Evolutionary conservation across 1,139 yeast genomes (phyloP).

Genomic region (Yamadazyma spencermartinsiae): DNA sequence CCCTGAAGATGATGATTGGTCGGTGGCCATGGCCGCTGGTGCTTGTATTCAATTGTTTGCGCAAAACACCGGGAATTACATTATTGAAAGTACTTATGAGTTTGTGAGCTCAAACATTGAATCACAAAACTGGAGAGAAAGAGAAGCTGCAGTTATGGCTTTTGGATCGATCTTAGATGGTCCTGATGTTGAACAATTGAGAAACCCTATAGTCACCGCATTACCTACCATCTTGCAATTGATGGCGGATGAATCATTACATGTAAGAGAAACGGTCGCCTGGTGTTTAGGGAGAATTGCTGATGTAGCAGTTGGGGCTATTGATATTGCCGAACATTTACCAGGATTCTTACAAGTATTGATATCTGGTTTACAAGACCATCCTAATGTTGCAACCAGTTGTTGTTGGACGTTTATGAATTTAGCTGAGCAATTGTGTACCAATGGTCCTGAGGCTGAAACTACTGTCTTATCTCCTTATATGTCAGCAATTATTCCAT

Average conservation of each 20-base stretch:
- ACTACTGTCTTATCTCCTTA: slow-evolving; percentile 72
- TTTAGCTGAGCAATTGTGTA: slow-evolving; percentile 77
- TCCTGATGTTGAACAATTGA: slow-evolving; percentile 75
- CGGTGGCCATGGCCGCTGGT: slow-evolving; percentile 98
- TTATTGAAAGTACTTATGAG: slow-evolving; percentile 78
- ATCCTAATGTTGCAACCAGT: slow-evolving; percentile 89
- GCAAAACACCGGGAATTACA: slow-evolving; percentile 81
- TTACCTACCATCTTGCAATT: slow-evolving; percentile 71
- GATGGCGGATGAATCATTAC: slow-evolving; percentile 72
- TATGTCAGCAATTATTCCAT: slow-evolving; percentile 67
- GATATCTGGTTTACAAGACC: slow-evolving; percentile 76
- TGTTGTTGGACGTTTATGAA: slow-evolving; percentile 98
- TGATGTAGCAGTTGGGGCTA: slow-evolving; percentile 78
- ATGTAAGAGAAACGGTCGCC: slow-evolving; percentile 95
- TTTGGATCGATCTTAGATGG: slow-evolving; percentile 97
- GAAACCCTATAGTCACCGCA: slow-evolving; percentile 73
- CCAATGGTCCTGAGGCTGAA: slow-evolving; percentile 53
- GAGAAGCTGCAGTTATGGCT: slow-evolving; percentile 99
- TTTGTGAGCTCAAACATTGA: slow-evolving; percentile 78
- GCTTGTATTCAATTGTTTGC: slow-evolving; percentile 95
- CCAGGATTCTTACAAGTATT: slow-evolving; percentile 73
- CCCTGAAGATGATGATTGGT: slow-evolving; percentile 95
- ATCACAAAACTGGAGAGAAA: slow-evolving; percentile 69
- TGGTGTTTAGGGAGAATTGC: slow-evolving; percentile 98
- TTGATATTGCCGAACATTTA: slow-evolving; percentile 63